phyloP scores from a whole-genome alignment of 164 flowering plant genomes.

The Macadamia tetraphylla region DNA sequence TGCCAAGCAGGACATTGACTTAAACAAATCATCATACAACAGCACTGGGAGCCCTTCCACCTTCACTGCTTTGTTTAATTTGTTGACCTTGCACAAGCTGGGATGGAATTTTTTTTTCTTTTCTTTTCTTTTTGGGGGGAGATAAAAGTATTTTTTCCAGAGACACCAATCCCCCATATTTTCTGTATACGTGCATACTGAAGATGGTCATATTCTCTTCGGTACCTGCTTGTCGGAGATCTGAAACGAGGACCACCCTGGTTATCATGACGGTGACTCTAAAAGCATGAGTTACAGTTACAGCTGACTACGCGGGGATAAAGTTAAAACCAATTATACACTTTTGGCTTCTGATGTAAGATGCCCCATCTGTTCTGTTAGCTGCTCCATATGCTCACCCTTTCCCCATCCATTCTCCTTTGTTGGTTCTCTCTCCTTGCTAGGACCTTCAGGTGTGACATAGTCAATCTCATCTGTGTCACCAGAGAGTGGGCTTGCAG shows the following conservation, averaged over 20 bases:
- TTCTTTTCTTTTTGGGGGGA: not conserved
- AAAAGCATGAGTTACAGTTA: constrained; percentile 1
- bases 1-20: not conserved
- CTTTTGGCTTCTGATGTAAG: constrained; percentile 46
- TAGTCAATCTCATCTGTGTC: constrained; percentile 43
- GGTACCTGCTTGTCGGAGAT: not conserved
- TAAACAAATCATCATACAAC: not conserved
- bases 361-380: constrained; percentile 83
- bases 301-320: not conserved
- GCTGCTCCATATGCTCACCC: constrained; percentile 51
- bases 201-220: not conserved
- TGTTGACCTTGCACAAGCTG: not conserved
- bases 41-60: not conserved
- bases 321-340: constrained; percentile 13
- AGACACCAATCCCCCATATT: too few species aligned
- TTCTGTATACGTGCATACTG: constrained; percentile 5
- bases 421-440: constrained; percentile 22
- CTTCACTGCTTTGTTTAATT: not conserved
- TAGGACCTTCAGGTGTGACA: constrained; percentile 21
- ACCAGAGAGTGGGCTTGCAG: constrained; percentile 26
- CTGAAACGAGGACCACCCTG: not conserved
- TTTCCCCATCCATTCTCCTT: constrained; percentile 55
- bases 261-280: not conserved
- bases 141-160: not conserved
- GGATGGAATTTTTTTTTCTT: too few species aligned